A percentile compares a stretch with the other conserved stretches of the same genome.
Evolutionary conservation across 73 alveolate species (phyloP).

Genomic region (Paramecium sexaurelia): DNA sequence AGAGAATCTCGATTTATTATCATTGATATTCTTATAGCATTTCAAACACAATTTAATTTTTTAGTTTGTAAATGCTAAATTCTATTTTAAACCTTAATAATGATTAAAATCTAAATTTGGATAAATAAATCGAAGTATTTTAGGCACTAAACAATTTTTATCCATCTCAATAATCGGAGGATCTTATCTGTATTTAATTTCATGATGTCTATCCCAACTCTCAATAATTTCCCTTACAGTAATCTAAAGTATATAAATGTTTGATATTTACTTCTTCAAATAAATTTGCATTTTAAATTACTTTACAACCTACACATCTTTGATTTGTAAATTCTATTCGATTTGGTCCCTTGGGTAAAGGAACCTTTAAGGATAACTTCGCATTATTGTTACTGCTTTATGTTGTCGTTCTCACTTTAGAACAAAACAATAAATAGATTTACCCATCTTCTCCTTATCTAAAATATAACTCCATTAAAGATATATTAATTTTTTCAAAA

Average conservation of each 20-base stretch:
- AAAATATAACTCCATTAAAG: neutral
- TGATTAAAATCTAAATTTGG: neutral
- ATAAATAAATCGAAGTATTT: neutral
- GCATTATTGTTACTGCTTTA: neutral
- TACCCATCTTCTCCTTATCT: neutral
- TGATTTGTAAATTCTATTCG: neutral
- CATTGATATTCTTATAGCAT: neutral
- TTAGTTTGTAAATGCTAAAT: neutral
- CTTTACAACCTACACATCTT: neutral
- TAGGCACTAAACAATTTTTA: neutral
- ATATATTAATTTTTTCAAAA: neutral
- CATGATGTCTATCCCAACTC: slow-evolving; percentile 3
- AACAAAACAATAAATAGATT: neutral
- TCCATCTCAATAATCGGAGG: neutral
- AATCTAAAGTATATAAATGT: neutral
- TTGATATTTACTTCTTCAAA: neutral
- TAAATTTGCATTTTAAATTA: neutral
- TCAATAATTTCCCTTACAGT: neutral
- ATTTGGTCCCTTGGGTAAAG: neutral
- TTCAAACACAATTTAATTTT: neutral
- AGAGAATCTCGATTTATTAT: neutral
- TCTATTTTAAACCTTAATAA: neutral
- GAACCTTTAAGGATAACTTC: neutral
- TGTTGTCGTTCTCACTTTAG: neutral
- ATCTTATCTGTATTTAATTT: neutral